These are phyloP conservation scores for Penicillium pancosmium DNA, from an alignment of 495 filamentous ascomycete species.

Conservation along the genomic window DNA sequence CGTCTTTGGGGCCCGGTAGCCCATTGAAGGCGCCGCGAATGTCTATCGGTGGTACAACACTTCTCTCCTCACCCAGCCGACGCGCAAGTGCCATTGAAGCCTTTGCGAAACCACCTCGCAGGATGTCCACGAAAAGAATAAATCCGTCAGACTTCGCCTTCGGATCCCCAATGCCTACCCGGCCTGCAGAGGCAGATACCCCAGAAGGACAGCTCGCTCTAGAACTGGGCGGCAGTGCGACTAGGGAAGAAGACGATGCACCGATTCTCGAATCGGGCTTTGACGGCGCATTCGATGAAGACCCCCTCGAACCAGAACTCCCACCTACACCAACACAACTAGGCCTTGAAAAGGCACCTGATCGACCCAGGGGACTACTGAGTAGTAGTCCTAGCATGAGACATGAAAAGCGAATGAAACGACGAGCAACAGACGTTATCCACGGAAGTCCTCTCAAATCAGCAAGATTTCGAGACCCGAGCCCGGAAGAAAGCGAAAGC, in stretches of 20 bases:
- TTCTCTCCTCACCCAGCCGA: conserved; percentile 33
- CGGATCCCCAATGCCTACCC: conserved; percentile 42
- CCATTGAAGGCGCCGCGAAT: conserved; percentile 36
- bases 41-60: conserved; percentile 28
- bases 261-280: conserved; percentile 20
- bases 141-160: conserved; percentile 46
- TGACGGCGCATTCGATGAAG: conserved; percentile 38
- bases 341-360: conserved; percentile 51
- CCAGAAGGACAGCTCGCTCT: conserved; percentile 45
- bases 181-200: conserved; percentile 30
- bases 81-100: conserved; percentile 39
- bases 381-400: conserved; percentile 49
- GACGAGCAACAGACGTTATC: conserved; percentile 26
- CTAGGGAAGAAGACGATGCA: conserved; percentile 17
- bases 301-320: conserved; percentile 63
- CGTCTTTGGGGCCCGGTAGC: conserved; percentile 42
- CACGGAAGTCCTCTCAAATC: conserved; percentile 39
- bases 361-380: conserved; percentile 37
- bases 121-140: conserved; percentile 40
- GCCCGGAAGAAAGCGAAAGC: conserved; percentile 17
- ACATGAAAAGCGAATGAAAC: conserved; percentile 32
- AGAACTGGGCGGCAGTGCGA: conserved; percentile 43
- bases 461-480: conserved; percentile 22
- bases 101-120: conserved; percentile 46
- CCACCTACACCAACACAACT: conserved; percentile 69